Base-by-base conservation (phyloP, 75 land plant genomes). In the Isoetes taiwanensis region DNA sequence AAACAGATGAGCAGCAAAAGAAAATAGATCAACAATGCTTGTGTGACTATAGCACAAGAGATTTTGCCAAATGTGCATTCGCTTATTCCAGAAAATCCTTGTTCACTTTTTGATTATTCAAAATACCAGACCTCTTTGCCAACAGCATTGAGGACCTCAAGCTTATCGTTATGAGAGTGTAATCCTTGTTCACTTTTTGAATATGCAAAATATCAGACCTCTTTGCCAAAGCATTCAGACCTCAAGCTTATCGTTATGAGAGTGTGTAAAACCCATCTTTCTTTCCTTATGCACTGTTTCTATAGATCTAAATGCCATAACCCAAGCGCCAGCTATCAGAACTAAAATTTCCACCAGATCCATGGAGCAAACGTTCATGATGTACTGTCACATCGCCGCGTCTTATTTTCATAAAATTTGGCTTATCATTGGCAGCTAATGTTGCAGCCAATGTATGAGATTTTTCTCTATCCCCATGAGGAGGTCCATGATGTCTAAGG, bases 261-360 rank as follows among this genome's bases (percentile, higher is more conserved):
- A n/a, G 53, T 73, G 76, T 30, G 74, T 73, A 46, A 73, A 73
- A 11, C 76, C 75, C 8, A 64, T 71, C 5, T 30, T 33, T 6
- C 76, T 37, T 42, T 73, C 76, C 57, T 58, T 54, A 16, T 63
- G 50, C 24, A 73, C 76, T 0, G 74, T 71, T 33, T 41, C 52
- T 33, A 63, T 30, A 20, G 73, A 61, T 28, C 76, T 34, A 35
- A 57, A 73, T 16, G 76, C 76, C 41, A 73, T 24, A 17, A 73
- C 76, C 76, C 76, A 73, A 17, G 76, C 76, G 43, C 74, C 76
- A 73, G 61, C 68, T 73, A 40, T 58, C 35, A 30, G 74, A 56
- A 25, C 75, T 71, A 37, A 35, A 57, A 56, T 73, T 73, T 14
- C 68, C 76, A 34, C 76, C 67, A 1, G 76, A 73, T 30, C 76